phyloP scores from a whole-genome alignment of 306 rosid species.

The Sphenostylis stenocarpa region DNA sequence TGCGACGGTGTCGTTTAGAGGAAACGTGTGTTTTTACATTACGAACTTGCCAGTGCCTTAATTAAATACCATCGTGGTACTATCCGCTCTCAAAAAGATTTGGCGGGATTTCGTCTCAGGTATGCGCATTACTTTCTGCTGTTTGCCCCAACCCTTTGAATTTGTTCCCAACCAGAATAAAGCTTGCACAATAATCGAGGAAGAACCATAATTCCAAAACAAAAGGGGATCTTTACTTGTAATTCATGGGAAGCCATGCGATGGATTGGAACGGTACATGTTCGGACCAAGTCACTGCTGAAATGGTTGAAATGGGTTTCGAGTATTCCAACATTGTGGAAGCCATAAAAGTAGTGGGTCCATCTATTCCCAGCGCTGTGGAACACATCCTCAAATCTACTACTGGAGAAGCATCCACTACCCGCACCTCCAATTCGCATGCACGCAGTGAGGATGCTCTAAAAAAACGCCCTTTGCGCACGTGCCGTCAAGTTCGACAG shows the following conservation, averaged over 20 bases:
- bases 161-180: neutral
- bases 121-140: neutral
- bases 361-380: conserved; percentile 47
- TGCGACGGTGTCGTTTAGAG: conserved; percentile 10
- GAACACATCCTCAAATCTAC: conserved; percentile 46
- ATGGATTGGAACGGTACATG: conserved; percentile 44
- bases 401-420: neutral
- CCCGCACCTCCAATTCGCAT: conserved; percentile 26
- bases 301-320: conserved; percentile 74
- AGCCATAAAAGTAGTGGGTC: conserved; percentile 58
- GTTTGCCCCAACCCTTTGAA: neutral
- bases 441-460: conserved; percentile 15
- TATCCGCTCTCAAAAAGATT: neutral
- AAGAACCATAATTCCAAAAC: neutral
- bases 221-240: neutral
- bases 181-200: neutral
- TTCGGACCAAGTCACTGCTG: conserved; percentile 47
- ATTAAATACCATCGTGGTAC: neutral
- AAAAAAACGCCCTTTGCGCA: conserved; percentile 39
- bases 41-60: neutral
- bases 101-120: conserved; percentile 20
- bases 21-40: neutral
- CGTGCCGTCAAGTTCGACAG: conserved; percentile 49
- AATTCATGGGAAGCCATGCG: conserved; percentile 6
- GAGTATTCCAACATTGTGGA: conserved; percentile 38